Evolutionary conservation across 2,329 filamentous ascomycete species (phyloP).

Genomic region (Pseudopyrenochaeta lycopersici): DNA sequence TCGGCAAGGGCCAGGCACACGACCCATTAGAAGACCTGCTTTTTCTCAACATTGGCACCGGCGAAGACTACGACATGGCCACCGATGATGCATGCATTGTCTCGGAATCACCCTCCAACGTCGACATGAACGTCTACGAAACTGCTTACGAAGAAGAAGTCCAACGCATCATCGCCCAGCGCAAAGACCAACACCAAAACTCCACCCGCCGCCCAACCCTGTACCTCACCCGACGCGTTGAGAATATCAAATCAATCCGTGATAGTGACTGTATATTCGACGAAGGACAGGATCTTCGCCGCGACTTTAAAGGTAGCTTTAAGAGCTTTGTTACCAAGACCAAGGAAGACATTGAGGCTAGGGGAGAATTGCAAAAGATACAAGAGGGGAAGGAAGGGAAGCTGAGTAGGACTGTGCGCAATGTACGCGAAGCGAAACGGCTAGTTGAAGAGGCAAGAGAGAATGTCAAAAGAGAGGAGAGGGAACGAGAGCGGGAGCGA

Average conservation of each 20-base stretch:
- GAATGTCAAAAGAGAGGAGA: conserved; percentile 40
- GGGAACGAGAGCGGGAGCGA: conserved; percentile 34
- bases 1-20: conserved; percentile 67
- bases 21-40: conserved; percentile 71
- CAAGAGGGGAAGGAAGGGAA: conserved; percentile 46
- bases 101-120: conserved; percentile 83
- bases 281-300: conserved; percentile 34
- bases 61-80: conserved; percentile 55
- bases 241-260: conserved; percentile 52
- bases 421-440: conserved; percentile 43
- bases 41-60: conserved; percentile 80
- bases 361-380: conserved; percentile 43
- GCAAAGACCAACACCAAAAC: conserved; percentile 45
- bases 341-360: conserved; percentile 41
- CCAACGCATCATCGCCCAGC: conserved; percentile 69
- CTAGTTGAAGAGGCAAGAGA: conserved; percentile 47
- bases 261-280: conserved; percentile 46
- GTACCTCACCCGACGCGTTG: conserved; percentile 63
- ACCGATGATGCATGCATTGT: conserved; percentile 61
- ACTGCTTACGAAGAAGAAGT: conserved; percentile 86
- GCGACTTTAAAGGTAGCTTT: conserved; percentile 42
- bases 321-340: conserved; percentile 49
- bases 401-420: conserved; percentile 41
- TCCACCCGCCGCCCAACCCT: conserved; percentile 59
- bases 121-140: conserved; percentile 89